phyloP scores from a whole-genome alignment of 192 early-diverging fungal species.

The Diversispora eburnea region DNA sequence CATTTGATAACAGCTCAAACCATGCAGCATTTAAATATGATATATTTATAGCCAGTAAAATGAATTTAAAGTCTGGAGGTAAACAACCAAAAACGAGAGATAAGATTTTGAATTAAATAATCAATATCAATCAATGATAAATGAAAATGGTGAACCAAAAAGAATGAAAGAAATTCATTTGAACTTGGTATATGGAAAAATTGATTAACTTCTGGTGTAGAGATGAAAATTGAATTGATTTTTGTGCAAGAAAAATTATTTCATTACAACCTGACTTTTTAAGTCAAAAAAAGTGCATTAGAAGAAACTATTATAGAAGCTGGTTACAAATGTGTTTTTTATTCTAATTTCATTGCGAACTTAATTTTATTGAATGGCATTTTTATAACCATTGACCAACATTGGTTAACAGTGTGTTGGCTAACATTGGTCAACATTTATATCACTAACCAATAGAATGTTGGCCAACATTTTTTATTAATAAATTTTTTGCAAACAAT shows the following conservation, averaged over 20 bases:
- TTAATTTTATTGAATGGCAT: conserved; percentile 33
- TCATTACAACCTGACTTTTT: conserved; percentile 25
- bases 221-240: neutral
- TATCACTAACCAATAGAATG: too few species aligned
- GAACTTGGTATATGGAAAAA: neutral
- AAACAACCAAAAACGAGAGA: conserved; percentile 1
- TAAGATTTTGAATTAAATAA: neutral
- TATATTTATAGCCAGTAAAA: conserved; percentile 7
- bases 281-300: neutral
- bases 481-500: too few species aligned
- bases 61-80: conserved; percentile 5
- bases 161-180: neutral
- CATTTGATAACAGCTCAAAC: too few species aligned
- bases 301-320: conserved; percentile 12
- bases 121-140: neutral
- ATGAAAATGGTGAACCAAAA: neutral
- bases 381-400: too few species aligned
- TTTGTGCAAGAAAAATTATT: conserved; percentile 14
- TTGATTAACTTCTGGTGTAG: neutral
- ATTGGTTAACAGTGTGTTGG: too few species aligned
- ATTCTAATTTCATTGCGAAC: conserved; percentile 33
- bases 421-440: too few species aligned
- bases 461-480: too few species aligned
- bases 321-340: conserved; percentile 20
- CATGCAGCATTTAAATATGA: too few species aligned